Conservation (phyloP, 805 yeast genomes). For the Pichia pseudocactophila region DNA sequence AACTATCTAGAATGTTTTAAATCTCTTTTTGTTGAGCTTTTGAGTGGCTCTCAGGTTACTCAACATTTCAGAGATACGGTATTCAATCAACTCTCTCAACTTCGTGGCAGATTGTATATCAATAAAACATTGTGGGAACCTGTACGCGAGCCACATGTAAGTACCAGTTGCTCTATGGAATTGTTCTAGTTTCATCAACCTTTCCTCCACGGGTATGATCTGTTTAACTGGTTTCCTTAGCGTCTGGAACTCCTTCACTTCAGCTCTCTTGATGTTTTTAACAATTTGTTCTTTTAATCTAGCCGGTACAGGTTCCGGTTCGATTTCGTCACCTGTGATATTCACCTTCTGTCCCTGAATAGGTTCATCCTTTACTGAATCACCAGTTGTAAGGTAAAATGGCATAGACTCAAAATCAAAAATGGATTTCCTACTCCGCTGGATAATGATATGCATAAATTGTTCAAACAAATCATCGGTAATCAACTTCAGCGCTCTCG, state of each 20-base stretch:
- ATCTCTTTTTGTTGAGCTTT: constrained; percentile 12
- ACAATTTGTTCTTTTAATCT: constrained; percentile 14
- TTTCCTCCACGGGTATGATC: constrained; percentile 22
- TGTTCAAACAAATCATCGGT: constrained; percentile 34
- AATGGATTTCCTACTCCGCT: constrained; percentile 44
- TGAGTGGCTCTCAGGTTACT: constrained; percentile 21
- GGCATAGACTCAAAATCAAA: constrained; percentile 37
- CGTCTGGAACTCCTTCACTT: constrained; percentile 13
- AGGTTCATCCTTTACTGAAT: constrained; percentile 8
- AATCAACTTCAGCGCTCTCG: constrained; percentile 18
- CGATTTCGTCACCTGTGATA: constrained; percentile 12
- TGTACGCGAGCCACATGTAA: constrained; percentile 78
- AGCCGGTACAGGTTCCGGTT: constrained; percentile 24
- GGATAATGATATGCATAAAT: constrained; percentile 48
- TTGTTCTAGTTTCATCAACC: constrained; percentile 41
- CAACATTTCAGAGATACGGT: constrained; percentile 44
- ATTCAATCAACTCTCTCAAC: constrained; percentile 61
- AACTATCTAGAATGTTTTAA: constrained; percentile 12
- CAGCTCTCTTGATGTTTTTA: constrained; percentile 10
- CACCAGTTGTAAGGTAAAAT: constrained; percentile 21
- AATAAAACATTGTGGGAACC: constrained; percentile 75
- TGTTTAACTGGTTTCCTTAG: constrained; percentile 14
- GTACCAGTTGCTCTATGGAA: constrained; percentile 59
- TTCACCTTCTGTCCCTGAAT: constrained; percentile 11
- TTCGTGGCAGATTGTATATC: constrained; percentile 70